A percentile compares a stretch with the other conserved stretches of the same genome.
phyloP scores from a whole-genome alignment of 768 basidiomycete genomes.

The Tylopilus balloui region DNA sequence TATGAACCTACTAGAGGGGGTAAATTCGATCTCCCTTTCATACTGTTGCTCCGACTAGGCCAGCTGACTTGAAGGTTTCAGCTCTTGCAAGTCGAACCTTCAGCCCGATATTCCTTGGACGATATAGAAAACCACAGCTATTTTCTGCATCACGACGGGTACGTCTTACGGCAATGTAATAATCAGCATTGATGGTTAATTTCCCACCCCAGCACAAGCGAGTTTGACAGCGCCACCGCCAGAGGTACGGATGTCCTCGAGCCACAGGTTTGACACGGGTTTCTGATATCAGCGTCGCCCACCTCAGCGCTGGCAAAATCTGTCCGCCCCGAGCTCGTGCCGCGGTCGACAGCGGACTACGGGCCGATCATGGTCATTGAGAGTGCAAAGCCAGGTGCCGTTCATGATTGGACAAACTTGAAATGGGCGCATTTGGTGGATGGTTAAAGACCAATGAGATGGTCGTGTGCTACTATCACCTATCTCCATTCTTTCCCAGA shows the following conservation, averaged over 20 bases:
- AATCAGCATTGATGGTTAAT: slow-evolving; percentile 1
- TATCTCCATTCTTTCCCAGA: slow-evolving; percentile 1
- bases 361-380: slow-evolving; percentile 6
- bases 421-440: slow-evolving; percentile 7
- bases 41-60: neutral
- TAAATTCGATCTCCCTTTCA: slow-evolving; percentile 1
- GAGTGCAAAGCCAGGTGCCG: slow-evolving; percentile 3
- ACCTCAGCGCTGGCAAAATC: slow-evolving; percentile 15
- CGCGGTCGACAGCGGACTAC: slow-evolving; percentile 1
- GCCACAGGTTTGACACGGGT: neutral
- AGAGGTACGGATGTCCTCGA: slow-evolving; percentile 18
- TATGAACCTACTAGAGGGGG: slow-evolving; percentile 32
- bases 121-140: slow-evolving; percentile 27
- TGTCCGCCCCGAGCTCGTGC: slow-evolving; percentile 21
- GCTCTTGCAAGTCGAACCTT: slow-evolving; percentile 18
- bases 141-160: slow-evolving; percentile 22
- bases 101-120: slow-evolving; percentile 13
- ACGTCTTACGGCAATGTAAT: slow-evolving; percentile 3
- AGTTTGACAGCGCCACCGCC: slow-evolving; percentile 20
- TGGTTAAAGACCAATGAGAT: slow-evolving; percentile 10
- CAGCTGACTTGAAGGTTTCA: slow-evolving; percentile 3
- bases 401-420: slow-evolving; percentile 21
- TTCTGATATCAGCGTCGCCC: slow-evolving; percentile 9
- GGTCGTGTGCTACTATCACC: neutral
- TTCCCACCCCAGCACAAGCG: slow-evolving; percentile 12